Conservation (phyloP, 192 early-diverging fungal genomes). For the Coemansia javaensis region DNA sequence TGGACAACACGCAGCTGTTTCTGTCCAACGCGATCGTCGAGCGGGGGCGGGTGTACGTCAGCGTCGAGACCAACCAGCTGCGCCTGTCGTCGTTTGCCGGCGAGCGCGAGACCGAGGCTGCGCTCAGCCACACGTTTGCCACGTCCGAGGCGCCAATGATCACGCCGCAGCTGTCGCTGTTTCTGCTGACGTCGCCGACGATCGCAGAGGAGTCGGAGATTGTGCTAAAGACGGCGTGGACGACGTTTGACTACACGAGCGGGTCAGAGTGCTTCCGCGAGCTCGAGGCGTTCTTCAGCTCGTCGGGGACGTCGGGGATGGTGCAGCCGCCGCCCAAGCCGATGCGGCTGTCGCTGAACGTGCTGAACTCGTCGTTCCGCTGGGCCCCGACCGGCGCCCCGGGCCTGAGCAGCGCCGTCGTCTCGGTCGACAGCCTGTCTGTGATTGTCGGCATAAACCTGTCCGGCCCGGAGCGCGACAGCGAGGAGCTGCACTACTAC, state of each 20-base stretch:
- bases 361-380: conserved; percentile 43
- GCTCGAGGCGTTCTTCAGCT: conserved; percentile 46
- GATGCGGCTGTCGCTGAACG: conserved; percentile 43
- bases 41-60: conserved; percentile 40
- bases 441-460: conserved; percentile 47
- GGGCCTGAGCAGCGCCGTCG: conserved; percentile 26
- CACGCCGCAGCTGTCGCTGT: conserved; percentile 47
- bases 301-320: conserved; percentile 42
- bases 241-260: conserved; percentile 36
- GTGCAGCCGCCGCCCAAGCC: conserved; percentile 51
- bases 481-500: conserved; percentile 48
- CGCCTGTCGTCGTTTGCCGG: conserved; percentile 41
- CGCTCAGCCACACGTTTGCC: conserved; percentile 46
- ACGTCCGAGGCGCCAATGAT: conserved; percentile 33
- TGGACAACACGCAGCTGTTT: conserved; percentile 42
- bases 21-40: conserved; percentile 43
- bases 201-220: conserved; percentile 44
- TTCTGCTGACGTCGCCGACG: conserved; percentile 44
- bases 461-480: conserved; percentile 32
- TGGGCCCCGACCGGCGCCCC: conserved; percentile 29
- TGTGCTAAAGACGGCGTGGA: conserved; percentile 46
- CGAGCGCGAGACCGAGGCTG: conserved; percentile 23
- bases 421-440: conserved; percentile 43
- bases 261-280: conserved; percentile 42
- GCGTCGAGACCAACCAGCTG: conserved; percentile 41